phyloP scores from a whole-genome alignment of 176 grass and related monocot species.

The Musa troglodytarum region DNA sequence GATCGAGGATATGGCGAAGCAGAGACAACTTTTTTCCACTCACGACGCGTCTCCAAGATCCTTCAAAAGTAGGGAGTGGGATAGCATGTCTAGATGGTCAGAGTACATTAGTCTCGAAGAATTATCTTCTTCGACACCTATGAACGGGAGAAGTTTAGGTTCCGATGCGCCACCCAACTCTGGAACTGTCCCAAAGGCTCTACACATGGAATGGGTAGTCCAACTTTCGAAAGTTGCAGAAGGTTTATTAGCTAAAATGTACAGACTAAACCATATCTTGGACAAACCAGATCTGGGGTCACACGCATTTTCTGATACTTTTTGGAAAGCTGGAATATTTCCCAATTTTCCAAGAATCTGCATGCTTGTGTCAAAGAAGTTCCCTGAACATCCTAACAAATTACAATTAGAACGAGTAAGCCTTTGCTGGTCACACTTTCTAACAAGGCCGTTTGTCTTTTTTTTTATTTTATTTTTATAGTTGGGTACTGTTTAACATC shows the following conservation, averaged over 20 bases:
- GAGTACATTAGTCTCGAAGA: conserved; percentile 69
- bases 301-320: conserved; percentile 67
- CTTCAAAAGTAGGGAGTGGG: conserved; percentile 65
- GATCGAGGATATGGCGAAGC: conserved; percentile 22
- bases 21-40: conserved; percentile 20
- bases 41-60: conserved; percentile 51
- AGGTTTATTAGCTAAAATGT: conserved; percentile 86
- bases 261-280: conserved; percentile 53
- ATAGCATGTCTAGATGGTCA: conserved; percentile 60
- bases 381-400: conserved; percentile 91
- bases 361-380: conserved; percentile 75
- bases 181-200: conserved; percentile 34
- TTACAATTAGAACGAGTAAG: conserved; percentile 81
- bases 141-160: conserved; percentile 53
- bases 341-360: conserved; percentile 91
- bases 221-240: conserved; percentile 78
- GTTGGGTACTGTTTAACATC: background rate
- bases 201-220: conserved; percentile 83
- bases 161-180: conserved; percentile 39
- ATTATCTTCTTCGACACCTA: conserved; percentile 40
- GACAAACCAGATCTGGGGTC: conserved; percentile 70
- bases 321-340: conserved; percentile 87
- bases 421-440: background rate
- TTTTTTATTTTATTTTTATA: conserved; percentile 5
- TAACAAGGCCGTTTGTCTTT: background rate